Evolutionary conservation across 257 asterid genomes (phyloP), one percentile per base, ranked within the genome.

Genomic region (Solanum rostratum): DNA sequence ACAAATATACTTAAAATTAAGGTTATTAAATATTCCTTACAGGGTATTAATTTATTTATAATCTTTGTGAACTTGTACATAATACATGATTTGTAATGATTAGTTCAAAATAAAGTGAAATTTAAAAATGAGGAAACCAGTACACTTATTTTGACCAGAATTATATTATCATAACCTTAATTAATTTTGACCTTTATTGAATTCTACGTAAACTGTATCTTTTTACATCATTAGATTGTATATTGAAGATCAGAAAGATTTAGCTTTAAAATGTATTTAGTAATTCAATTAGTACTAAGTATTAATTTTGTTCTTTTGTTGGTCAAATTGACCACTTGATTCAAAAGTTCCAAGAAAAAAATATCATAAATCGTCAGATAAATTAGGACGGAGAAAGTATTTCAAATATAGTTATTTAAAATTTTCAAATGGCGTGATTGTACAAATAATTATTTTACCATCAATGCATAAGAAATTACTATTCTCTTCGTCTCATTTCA

Each of bases 61-160:
- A 49, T 76, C 43, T 46, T 20, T 76, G 22, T 27, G 81, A 76
- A 49, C 81, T 46, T 76, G 41, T 46, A 49, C 43, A 49, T 46
- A 46, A 24, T 76, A 76, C 73, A 66, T 88, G 84, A 70, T 85
- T 79, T 76, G 90, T 84, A 85, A 88, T 85, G 90, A 88, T 88
- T 85, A 83, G 59, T 60, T 71, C 46, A 43, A 84, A 85, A 20
- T 78, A 83, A 57, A 59, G 69, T 41, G 27, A 53, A 55, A 29
- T 30, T 7, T 78, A 18, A 68, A 8, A 29, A 82, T 63, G 43
- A 73, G 13, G 45, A 70, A 69, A 74, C 43, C 65, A 33, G 39
- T 70, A 82, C n/a, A 33, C 30, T 20, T 30, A 33, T 71, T 71
- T 71, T 86, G 84, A 81, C 76, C 60, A 39, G 62, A 76, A 33